These are phyloP conservation scores for Canna indica DNA, from an alignment of 176 grass and related monocot genomes.

Conservation along the genomic window DNA sequence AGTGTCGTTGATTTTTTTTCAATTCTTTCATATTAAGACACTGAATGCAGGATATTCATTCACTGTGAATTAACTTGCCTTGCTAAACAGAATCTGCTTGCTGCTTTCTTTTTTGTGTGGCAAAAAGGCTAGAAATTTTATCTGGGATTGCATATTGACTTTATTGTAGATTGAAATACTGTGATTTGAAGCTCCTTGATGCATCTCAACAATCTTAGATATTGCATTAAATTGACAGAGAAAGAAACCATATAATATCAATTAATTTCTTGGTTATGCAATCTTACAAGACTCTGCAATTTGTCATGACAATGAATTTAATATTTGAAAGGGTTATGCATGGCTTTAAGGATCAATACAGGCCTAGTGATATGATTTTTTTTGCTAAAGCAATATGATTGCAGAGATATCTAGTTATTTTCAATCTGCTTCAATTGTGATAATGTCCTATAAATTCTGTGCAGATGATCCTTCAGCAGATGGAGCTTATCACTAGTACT, in stretches of 20 bases:
- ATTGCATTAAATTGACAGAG: background rate
- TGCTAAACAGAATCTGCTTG: background rate
- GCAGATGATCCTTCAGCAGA: conserved; percentile 98
- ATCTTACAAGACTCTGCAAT: background rate
- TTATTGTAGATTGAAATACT: background rate
- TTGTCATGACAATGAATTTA: background rate
- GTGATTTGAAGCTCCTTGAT: background rate
- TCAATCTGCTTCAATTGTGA: background rate
- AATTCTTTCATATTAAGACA: background rate
- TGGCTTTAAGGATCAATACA: background rate
- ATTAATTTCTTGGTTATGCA: background rate
- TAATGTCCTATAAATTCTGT: background rate
- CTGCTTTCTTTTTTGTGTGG: background rate
- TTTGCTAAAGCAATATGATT: background rate
- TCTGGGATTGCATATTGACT: background rate
- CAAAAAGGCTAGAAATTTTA: background rate
- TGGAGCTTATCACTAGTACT: conserved; percentile 94
- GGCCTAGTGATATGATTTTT: background rate
- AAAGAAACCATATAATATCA: background rate
- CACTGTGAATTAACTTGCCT: background rate
- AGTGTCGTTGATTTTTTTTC: background rate
- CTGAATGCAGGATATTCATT: background rate
- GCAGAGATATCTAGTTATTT: background rate
- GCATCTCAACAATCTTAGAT: background rate
- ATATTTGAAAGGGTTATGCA: background rate